A percentile compares a stretch with the other conserved stretches of the same genome.
Evolutionary conservation across 352 stramenopile genomes (phyloP).

Genomic region (Pythium brassicae): DNA sequence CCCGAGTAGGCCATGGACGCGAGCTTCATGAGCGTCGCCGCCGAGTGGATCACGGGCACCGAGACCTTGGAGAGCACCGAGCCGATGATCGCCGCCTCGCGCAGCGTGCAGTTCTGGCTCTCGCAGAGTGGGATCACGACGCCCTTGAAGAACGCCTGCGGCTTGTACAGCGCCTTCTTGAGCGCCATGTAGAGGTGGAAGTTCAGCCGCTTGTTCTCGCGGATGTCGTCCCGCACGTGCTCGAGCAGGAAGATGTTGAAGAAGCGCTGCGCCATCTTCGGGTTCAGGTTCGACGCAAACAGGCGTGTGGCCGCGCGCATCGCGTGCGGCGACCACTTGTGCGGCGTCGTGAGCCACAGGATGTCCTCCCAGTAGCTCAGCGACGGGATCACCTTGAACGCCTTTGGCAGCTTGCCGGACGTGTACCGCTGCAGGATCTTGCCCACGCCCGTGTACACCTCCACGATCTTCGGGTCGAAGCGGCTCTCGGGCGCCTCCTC

Average conservation of each 20-base stretch:
- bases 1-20: constrained; percentile 96
- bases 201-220: constrained; percentile 97
- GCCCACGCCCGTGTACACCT: constrained; percentile 98
- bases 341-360: constrained; percentile 96
- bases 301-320: constrained; percentile 97
- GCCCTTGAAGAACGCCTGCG: constrained; percentile 99
- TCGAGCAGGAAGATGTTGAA: constrained; percentile 98
- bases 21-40: constrained; percentile 98
- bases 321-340: constrained; percentile 98
- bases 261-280: constrained; percentile 99
- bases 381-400: constrained; percentile 99
- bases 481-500: constrained; percentile 54
- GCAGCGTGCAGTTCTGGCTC: constrained; percentile 92
- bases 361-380: constrained; percentile 98
- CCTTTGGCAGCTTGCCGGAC: constrained; percentile 98
- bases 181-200: constrained; percentile 99
- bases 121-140: constrained; percentile 98
- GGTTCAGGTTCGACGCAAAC: constrained; percentile 99
- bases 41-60: constrained; percentile 98
- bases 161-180: constrained; percentile 99
- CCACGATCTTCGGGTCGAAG: constrained; percentile 94
- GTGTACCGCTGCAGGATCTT: constrained; percentile 97
- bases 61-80: constrained; percentile 97
- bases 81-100: constrained; percentile 97
- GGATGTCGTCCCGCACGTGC: constrained; percentile 96